A percentile compares a stretch with the other conserved stretches of the same genome.
Evolutionary conservation across 768 basidiomycete species (phyloP).

Genomic region (Dioszegia hungarica): DNA sequence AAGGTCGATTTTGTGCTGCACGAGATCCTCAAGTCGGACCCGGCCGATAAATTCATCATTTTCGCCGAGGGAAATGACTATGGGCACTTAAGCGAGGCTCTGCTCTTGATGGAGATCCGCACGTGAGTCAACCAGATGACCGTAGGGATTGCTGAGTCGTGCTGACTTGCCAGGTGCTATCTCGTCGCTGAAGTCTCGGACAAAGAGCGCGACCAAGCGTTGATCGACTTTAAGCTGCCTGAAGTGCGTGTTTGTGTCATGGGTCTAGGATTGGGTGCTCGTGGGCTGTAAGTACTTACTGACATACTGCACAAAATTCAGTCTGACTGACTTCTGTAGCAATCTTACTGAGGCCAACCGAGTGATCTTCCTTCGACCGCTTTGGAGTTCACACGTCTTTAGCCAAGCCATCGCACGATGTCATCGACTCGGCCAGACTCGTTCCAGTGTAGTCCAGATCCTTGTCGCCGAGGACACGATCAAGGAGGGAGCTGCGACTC

Average conservation of each 20-base stretch:
- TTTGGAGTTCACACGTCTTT: constrained; percentile 87
- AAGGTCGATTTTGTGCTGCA: constrained; percentile 26
- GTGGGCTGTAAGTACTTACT: constrained; percentile 56
- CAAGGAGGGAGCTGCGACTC: too few species aligned
- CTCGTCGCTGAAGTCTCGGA: too few species aligned
- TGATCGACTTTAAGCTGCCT: constrained; percentile 76
- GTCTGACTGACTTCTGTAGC: too few species aligned
- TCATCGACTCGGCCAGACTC: constrained; percentile 81
- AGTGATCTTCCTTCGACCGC: constrained; percentile 84
- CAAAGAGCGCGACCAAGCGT: constrained; percentile 40
- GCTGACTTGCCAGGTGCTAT: too few species aligned
- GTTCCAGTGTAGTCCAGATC: constrained; percentile 69
- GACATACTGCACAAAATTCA: too few species aligned
- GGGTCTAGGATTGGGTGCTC: constrained; percentile 79
- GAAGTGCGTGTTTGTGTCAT: constrained; percentile 72
- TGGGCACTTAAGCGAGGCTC: constrained; percentile 26
- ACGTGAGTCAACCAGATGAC: too few species aligned
- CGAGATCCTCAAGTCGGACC: constrained; percentile 7
- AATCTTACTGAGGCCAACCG: constrained; percentile 80
- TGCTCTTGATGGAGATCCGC: constrained; percentile 19
- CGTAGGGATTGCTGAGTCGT: too few species aligned
- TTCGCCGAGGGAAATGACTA: constrained; percentile 27
- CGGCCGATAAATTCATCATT: constrained; percentile 34
- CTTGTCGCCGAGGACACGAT: constrained; percentile 71
- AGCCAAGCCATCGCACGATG: constrained; percentile 86